Conservation (phyloP, 2,329 filamentous ascomycete species). For the Pseudocercospora pini-densiflorae region DNA sequence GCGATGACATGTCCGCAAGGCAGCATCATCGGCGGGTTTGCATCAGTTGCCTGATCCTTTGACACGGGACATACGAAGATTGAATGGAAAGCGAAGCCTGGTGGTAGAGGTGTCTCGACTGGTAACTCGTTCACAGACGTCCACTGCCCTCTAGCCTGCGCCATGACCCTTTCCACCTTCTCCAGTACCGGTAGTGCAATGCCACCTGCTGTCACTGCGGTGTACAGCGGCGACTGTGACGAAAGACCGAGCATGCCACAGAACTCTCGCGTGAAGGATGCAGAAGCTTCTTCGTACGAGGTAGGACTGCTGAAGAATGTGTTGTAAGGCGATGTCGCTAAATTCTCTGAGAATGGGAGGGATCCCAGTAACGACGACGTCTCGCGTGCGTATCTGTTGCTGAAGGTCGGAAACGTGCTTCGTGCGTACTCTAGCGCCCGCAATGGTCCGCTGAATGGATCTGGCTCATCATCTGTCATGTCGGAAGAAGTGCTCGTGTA, state of each 20-base stretch:
- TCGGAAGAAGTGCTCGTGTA: conserved; percentile 59
- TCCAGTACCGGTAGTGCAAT: conserved; percentile 88
- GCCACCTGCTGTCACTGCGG: conserved; percentile 88
- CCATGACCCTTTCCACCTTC: conserved; percentile 87
- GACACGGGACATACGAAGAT: conserved; percentile 98
- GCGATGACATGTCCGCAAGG: conserved; percentile 95
- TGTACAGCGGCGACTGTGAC: conserved; percentile 89
- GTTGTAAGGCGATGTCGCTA: conserved; percentile 77
- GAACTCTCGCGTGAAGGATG: conserved; percentile 81
- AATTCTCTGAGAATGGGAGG: conserved; percentile 77
- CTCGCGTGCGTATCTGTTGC: conserved; percentile 74
- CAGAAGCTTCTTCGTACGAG: conserved; percentile 80
- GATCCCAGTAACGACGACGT: conserved; percentile 81
- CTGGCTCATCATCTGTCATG: conserved; percentile 51
- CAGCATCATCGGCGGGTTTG: conserved; percentile 95
- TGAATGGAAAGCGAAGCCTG: conserved; percentile 77
- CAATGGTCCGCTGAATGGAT: conserved; percentile 58
- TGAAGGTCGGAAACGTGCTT: conserved; percentile 74
- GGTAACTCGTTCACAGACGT: conserved; percentile 89
- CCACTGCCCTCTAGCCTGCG: conserved; percentile 91
- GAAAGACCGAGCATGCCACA: conserved; percentile 89
- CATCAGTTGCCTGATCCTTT: conserved; percentile 92
- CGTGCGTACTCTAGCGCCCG: conserved; percentile 78
- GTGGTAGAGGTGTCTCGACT: conserved; percentile 68
- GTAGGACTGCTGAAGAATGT: conserved; percentile 74